Percentiles rank a stretch among this genome's conserved stretches.
phyloP scores from a whole-genome alignment of 2,329 filamentous ascomycete genomes.

The Trichoderma harzianum region DNA sequence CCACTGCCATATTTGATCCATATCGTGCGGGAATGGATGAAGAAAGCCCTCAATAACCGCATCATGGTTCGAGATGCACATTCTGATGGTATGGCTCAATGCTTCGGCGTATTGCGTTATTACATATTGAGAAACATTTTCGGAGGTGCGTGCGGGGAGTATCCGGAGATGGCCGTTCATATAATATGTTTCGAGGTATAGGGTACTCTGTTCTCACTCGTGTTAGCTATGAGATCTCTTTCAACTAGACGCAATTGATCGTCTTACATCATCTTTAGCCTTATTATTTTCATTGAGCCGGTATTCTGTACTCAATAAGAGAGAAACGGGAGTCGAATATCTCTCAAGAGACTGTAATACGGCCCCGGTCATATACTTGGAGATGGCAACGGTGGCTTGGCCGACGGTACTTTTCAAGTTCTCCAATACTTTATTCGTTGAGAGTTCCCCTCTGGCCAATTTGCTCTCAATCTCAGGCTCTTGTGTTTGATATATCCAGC shows the following conservation, averaged over 20 bases:
- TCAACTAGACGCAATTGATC: not conserved
- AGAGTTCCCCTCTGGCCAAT: not conserved
- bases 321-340: not conserved
- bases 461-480: not conserved
- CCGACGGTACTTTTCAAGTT: not conserved
- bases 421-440: not conserved
- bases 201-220: not conserved
- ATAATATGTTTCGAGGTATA: not conserved
- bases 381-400: not conserved
- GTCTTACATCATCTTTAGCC: not conserved
- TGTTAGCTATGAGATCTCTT: not conserved
- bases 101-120: not conserved
- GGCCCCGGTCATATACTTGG: no score
- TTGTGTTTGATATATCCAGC: constrained; percentile 25
- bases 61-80: not conserved
- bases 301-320: not conserved
- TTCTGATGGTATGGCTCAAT: not conserved
- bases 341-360: not conserved
- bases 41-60: not conserved
- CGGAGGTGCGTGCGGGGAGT: not conserved
- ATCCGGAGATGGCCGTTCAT: not conserved
- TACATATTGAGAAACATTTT: not conserved
- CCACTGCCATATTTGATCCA: constrained; percentile 17
- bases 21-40: not conserved
- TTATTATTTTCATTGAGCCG: not conserved